A percentile compares a stretch with the other conserved stretches of the same genome.
Conservation (phyloP, 176 grass and related monocot genomes). For the Leersia perrieri region DNA sequence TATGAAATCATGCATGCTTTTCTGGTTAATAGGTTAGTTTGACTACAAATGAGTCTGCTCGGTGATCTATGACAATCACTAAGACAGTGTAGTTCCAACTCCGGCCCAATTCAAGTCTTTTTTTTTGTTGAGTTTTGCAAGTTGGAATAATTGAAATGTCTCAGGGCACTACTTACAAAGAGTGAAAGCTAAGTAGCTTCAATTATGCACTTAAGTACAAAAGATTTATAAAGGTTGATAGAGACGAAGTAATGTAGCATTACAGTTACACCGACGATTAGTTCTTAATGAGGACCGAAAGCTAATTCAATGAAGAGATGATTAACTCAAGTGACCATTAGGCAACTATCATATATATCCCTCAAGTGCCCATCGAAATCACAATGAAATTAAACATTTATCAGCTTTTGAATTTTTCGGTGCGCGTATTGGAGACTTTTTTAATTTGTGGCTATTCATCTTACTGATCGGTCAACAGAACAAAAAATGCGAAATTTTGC, state of each 20-base stretch:
- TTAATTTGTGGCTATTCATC: background rate
- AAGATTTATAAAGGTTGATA: conserved; percentile 28
- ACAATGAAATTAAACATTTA: background rate
- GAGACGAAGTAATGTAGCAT: conserved; percentile 6
- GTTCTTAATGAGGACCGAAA: conserved; percentile 7
- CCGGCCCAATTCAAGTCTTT: background rate
- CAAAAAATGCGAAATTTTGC: background rate
- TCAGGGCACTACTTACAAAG: conserved; percentile 11
- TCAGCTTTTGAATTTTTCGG: background rate
- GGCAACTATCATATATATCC: background rate
- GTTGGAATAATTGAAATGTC: conserved; percentile 6
- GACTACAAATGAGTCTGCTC: background rate
- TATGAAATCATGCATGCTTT: background rate
- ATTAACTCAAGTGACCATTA: background rate
- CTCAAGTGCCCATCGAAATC: background rate
- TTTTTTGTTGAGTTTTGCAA: background rate
- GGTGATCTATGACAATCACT: background rate
- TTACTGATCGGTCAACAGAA: background rate
- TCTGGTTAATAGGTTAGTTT: background rate
- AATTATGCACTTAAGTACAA: conserved; percentile 29
- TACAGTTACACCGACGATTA: conserved; percentile 34
- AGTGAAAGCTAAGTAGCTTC: conserved; percentile 36
- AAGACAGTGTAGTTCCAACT: background rate
- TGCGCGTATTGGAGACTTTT: background rate
- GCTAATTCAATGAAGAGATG: conserved; percentile 10